A percentile compares a stretch with the other conserved stretches of the same genome.
phyloP scores from a whole-genome alignment of 176 grass and related monocot species.

The Oryza rufipogon region DNA sequence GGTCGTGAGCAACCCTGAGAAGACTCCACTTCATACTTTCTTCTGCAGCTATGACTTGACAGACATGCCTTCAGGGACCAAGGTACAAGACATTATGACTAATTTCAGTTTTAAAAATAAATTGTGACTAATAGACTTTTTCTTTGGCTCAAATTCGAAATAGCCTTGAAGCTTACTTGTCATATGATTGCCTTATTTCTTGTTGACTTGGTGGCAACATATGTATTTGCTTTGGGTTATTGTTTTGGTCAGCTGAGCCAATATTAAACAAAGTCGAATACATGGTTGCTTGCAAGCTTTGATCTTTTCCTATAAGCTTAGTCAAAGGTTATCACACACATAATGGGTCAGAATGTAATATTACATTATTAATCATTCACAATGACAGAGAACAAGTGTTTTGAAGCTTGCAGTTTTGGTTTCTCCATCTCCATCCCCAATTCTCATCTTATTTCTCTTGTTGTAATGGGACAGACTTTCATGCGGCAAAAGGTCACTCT shows the following conservation, averaged over 20 bases:
- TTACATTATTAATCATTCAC: background rate
- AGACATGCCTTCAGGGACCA: slow-evolving; percentile 97
- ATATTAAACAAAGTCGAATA: slow-evolving; percentile 1
- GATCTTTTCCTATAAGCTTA: background rate
- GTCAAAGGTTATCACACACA: slow-evolving; percentile 9
- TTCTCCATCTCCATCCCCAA: background rate
- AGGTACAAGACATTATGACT: slow-evolving; percentile 52
- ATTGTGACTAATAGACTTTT: background rate
- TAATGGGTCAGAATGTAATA: slow-evolving; percentile 1
- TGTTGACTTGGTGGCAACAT: background rate
- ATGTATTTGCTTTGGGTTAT: background rate
- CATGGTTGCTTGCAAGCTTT: background rate
- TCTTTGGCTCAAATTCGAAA: background rate
- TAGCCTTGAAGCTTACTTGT: slow-evolving; percentile 4
- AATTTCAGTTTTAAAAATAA: no score
- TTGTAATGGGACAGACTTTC: slow-evolving; percentile 86
- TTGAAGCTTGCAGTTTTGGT: background rate
- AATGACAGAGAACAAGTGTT: background rate
- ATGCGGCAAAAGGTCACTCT: slow-evolving; percentile 95
- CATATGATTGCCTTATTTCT: background rate
- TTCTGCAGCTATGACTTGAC: slow-evolving; percentile 97
- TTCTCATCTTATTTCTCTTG: slow-evolving; percentile 52
- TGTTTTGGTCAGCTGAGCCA: background rate
- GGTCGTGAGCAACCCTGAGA: slow-evolving; percentile 98
- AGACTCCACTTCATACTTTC: slow-evolving; percentile 95